phyloP scores from a whole-genome alignment of 2,329 filamentous ascomycete species.

The Aureobasidium melanogenum region DNA sequence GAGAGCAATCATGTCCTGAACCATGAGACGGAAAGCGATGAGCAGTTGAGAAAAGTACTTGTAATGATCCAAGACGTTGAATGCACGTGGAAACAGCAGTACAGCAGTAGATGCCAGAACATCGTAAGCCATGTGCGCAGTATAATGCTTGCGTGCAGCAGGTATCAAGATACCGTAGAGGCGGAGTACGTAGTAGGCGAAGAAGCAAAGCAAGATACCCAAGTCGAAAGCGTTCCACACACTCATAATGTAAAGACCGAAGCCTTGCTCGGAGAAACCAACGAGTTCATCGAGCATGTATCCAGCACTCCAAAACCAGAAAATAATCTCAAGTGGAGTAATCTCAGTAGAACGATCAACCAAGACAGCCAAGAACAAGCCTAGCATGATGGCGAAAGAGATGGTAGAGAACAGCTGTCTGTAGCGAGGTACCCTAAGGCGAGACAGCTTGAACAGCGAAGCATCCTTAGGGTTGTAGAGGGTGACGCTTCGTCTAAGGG shows the following conservation, averaged over 20 bases:
- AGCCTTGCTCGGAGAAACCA: constrained; percentile 93
- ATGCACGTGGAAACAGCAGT: constrained; percentile 79
- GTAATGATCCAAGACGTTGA: constrained; percentile 89
- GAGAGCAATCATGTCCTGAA: constrained; percentile 76
- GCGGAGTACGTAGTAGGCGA: constrained; percentile 83
- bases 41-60: constrained; percentile 92
- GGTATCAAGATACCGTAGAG: constrained; percentile 80
- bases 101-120: constrained; percentile 89
- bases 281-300: constrained; percentile 96
- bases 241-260: constrained; percentile 92
- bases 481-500: constrained; percentile 59
- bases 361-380: constrained; percentile 76
- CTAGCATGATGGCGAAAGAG: constrained; percentile 76
- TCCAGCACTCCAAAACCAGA: constrained; percentile 96
- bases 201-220: constrained; percentile 75
- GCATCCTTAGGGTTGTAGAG: constrained; percentile 87
- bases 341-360: constrained; percentile 67
- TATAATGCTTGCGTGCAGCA: constrained; percentile 56
- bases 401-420: constrained; percentile 82
- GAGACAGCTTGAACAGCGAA: constrained; percentile 82
- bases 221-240: constrained; percentile 97
- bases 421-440: constrained; percentile 83
- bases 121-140: constrained; percentile 83
- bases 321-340: constrained; percentile 74
- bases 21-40: constrained; percentile 92